Evolutionary conservation across 1,284 basidiomycete genomes (phyloP), one percentile per base, ranked within the genome.

Genomic region (Hemileia vastatrix): DNA sequence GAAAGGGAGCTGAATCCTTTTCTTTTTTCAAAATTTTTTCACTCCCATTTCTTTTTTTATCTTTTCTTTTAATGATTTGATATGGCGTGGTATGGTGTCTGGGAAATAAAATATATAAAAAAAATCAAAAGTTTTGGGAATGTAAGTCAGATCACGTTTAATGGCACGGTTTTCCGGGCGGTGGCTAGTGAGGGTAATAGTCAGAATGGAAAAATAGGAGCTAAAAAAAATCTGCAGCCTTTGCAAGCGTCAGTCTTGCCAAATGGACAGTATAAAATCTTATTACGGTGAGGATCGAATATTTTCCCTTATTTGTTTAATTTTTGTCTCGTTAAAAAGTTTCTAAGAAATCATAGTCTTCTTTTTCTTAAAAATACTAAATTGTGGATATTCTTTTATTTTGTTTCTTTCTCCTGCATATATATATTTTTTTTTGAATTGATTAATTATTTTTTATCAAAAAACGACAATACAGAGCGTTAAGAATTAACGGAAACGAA

Each of bases 401-500:
- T n/a, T n/a, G n/a, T n/a, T n/a, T n/a, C n/a, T n/a, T n/a, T n/a
- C n/a, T n/a, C n/a, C n/a, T n/a, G n/a, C n/a, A n/a, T n/a, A n/a
- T n/a, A n/a, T n/a, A n/a, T n/a, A n/a, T n/a, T n/a, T n/a, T n/a
- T n/a, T n/a, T n/a, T n/a, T n/a, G n/a, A n/a, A n/a, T n/a, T n/a
- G n/a, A n/a, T n/a, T n/a, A n/a, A n/a, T n/a, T n/a, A n/a, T n/a
- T n/a, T n/a, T n/a, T n/a, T n/a, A n/a, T n/a, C n/a, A n/a, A n/a
- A n/a, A n/a, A n/a, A n/a, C n/a, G n/a, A n/a, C n/a, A n/a, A n/a
- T 19, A 9, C 32, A 63, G 61, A 23, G 61, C 54, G 31, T 18
- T 63, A 6, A 44, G 61, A 6, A 54, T 63, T 18, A 63, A 53
- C n/a, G 61, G 61, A 3, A 18, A 63, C 18, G 48, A 48, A 9